Base-by-base conservation (phyloP, 2,329 filamentous ascomycete genomes). In the Aspergillus arachidicola region DNA sequence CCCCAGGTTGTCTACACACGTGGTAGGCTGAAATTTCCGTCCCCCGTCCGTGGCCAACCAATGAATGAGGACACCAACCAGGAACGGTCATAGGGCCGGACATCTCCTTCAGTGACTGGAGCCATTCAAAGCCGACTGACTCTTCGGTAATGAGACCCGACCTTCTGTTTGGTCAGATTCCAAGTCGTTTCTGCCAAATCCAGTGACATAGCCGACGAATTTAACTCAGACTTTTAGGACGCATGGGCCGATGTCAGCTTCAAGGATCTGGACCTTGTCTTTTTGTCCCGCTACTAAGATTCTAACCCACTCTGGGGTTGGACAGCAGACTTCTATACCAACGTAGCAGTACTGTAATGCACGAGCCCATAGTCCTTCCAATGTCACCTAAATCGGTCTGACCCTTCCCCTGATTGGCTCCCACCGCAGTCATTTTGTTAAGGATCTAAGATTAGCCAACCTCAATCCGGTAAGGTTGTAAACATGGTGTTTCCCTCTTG, bases 161-260 rank as follows among this genome's bases (percentile, higher is more conserved):
- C 66, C 46, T 16, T 70, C 63, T 73, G 66, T 68, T 63, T 73
- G 72, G 72, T 58, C 53, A 57, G 60, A 58, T 38, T 41, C 23
- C 3, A 7, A 19, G 23, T 16, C 6, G 23, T 3, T 23, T 19
- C 38, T 50, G 6, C 55, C 58, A 45, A 63, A 64, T 61, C 11
- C 12, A 50, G 43, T 9, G 30, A 14, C 41, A n/a, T 30, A 26
- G n/a, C 14, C 21, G 41, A 45, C 23, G 45, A 6, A 38, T 57
- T 41, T 43, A 14, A 46, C 38, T 32, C 56, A 10, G 4, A 32
- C n/a, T 16, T 23, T 32, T 16, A 23, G n/a, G 4, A n/a, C 60
- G 53, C 55, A 58, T 62, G 55, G 38, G 28, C 30, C 51, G 12
- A 55, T 32, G 58, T 26, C 58, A 23, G 51, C 50, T 43, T 50